phyloP scores from a whole-genome alignment of 108 stramenopile species.

The Pseudonitzschia multiseries region DNA sequence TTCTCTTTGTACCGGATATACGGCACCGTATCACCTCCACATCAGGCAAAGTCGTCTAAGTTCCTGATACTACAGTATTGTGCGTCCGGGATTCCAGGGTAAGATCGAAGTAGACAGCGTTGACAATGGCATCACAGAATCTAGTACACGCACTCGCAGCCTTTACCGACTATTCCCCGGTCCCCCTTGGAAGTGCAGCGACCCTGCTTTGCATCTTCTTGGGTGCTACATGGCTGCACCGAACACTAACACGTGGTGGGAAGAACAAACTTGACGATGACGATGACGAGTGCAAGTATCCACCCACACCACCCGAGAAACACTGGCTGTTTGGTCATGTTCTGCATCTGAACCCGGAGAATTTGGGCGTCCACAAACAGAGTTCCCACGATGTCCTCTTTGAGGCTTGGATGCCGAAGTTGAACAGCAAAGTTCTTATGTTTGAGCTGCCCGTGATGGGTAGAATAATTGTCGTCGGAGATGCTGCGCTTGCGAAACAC shows the following conservation, averaged over 20 bases:
- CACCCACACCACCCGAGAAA: background rate
- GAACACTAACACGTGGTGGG: background rate
- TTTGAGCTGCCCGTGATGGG: background rate
- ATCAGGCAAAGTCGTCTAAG: too few relatives aligned
- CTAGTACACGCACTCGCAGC: too few relatives aligned
- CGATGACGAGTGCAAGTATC: background rate
- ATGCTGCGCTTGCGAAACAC: background rate
- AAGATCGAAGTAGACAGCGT: too few relatives aligned
- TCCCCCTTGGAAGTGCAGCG: background rate
- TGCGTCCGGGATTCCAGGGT: too few relatives aligned
- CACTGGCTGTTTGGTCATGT: slow-evolving; percentile 5
- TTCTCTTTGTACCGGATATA: too few relatives aligned
- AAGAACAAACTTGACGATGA: background rate
- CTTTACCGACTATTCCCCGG: background rate
- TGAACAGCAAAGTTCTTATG: background rate
- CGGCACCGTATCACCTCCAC: too few relatives aligned
- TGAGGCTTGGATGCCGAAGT: background rate
- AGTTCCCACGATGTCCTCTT: background rate
- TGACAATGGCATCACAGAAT: too few relatives aligned
- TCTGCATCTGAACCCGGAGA: background rate
- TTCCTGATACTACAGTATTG: too few relatives aligned
- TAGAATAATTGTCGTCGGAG: slow-evolving; percentile 5
- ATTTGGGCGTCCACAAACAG: background rate
- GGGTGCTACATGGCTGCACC: background rate
- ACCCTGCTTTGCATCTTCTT: background rate